Percentiles rank a stretch among this genome's conserved stretches.
These are phyloP conservation scores for cucumber (Cucumis sativus) DNA, from an alignment of 306 rosid species.

Conservation along the genomic window Cucumber_9930_V3 NC_026661.2:14191501-14192000, in stretches of 20 bases:
- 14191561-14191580: not conserved
- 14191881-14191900: not conserved
- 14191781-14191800: not conserved
- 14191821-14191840: not conserved
- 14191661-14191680: not conserved
- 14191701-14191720: not conserved
- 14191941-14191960: too few relatives aligned
- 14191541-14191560: conserved; percentile 80
- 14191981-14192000: too few relatives aligned
- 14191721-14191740: not conserved
- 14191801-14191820: conserved; percentile 1
- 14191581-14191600: not conserved
- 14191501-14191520: conserved; percentile 96
- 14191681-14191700: not conserved
- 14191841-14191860: not conserved
- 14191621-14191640: not conserved
- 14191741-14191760: not conserved
- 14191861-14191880: not conserved
- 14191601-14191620: not conserved
- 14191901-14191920: too few relatives aligned
- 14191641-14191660: not conserved
- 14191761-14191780: not conserved
- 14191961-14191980: too few relatives aligned
- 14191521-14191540: conserved; percentile 80
- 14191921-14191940: too few relatives aligned